Base-by-base conservation (phyloP, 768 basidiomycete genomes). In the Hirschioporus abietinus region DNA sequence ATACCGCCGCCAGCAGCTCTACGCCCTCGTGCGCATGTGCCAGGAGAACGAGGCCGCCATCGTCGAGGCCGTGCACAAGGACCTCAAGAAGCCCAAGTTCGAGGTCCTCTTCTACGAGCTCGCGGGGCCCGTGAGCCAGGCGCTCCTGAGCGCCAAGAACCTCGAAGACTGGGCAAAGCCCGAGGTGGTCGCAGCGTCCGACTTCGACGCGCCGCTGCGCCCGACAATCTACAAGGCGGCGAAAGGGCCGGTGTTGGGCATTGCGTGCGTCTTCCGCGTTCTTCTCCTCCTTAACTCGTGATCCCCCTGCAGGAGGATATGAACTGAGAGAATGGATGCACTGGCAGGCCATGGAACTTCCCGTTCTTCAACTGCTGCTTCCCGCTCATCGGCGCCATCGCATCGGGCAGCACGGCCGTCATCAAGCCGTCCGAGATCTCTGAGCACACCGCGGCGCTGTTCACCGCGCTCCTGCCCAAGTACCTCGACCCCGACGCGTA, bases 401-500 rank as follows among this genome's bases (percentile, higher is more conserved):
- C 72, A 1, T 73, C 74, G 6, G 75, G 75, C 7, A 70, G 68
- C 65, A 69, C 70, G 7, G 70, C 65, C 0, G 65, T 72, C 65
- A 23, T 73, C 70, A 74, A 74, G 70, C 71, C 72, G 10, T 72
- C 75, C 58, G 75, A 76, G 63, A 67, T 70, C 35, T 57, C 70
- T 10, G 69, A 71, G 0, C 27, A 63, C 52, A 35, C 63, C 15
- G 64, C 71, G 18, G 30, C 66, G 18, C 65, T 74, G 12, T 63
- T 75, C 58, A 66, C 70, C 0, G 52, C 66, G 18, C 71, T 75
- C 63, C 15, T 74, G 7, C 73, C 74, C 6, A 66, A 68, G 30
- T 76, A 76, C 76, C 66, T 76, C 77, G 23, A 95, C 74, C 74
- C 79, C 0, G 83, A 86, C 34, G 74, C 90, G 2, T 81, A 86